phyloP scores from a whole-genome alignment of 139 green algal species.

The Chlorokybus atmophyticus region DNA sequence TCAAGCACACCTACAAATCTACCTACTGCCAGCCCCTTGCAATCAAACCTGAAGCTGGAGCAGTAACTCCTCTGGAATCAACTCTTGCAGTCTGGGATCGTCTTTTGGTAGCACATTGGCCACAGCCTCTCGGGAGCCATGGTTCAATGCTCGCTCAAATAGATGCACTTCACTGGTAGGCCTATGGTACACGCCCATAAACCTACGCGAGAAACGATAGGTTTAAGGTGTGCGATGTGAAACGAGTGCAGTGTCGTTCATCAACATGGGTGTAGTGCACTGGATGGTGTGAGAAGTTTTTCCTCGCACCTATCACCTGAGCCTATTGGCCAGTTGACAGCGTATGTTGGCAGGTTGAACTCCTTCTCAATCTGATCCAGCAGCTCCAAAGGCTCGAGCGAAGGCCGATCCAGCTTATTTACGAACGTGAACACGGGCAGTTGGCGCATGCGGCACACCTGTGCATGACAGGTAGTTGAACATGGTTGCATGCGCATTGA shows the following conservation, averaged over 20 bases:
- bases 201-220: conserved; percentile 30
- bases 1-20: no score
- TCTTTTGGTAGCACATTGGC: conserved; percentile 4
- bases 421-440: conserved; percentile 62
- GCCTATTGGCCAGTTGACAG: conserved; percentile 65
- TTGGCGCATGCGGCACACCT: conserved; percentile 34
- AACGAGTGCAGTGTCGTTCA: no score
- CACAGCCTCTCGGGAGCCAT: conserved; percentile 6
- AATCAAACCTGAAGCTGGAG: conserved; percentile 38
- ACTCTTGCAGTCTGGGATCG: conserved; percentile 30
- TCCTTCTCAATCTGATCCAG: conserved; percentile 63
- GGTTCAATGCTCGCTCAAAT: conserved; percentile 5
- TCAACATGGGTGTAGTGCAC: no score
- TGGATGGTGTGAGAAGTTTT: no score
- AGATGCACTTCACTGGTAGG: conserved; percentile 33
- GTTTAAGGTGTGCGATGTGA: no score
- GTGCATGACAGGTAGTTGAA: no score
- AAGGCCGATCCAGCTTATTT: conserved; percentile 45
- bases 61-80: conserved; percentile 49
- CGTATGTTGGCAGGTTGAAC: conserved; percentile 49
- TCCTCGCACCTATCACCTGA: conserved; percentile 26
- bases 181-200: conserved; percentile 48
- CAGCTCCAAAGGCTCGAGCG: conserved; percentile 61
- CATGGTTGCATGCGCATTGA: no score
- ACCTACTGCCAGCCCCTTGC: no score